Conservation (phyloP, 768 basidiomycete species). For the Suillus alpinus region DNA sequence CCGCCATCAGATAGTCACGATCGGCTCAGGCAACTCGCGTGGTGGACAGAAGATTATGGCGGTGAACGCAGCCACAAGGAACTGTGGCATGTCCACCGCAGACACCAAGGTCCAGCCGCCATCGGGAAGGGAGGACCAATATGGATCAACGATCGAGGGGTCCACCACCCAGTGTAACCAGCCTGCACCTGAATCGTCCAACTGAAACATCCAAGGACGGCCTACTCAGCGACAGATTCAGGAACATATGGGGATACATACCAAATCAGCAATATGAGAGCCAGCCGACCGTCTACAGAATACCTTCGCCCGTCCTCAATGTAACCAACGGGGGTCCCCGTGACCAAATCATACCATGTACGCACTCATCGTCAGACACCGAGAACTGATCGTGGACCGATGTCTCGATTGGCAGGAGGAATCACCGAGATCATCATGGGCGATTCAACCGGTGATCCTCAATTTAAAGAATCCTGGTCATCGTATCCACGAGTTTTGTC, state of each 20-base stretch:
- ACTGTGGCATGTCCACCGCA: not conserved
- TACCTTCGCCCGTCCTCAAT: not conserved
- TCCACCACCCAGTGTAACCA: not conserved
- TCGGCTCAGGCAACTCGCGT: not conserved
- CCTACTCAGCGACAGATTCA: not conserved
- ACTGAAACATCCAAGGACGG: not conserved
- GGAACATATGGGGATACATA: too few species aligned
- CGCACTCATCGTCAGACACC: constrained; percentile 3
- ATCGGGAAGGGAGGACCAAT: not conserved
- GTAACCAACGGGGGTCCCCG: not conserved
- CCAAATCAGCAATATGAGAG: not conserved
- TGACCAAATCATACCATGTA: not conserved
- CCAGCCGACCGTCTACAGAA: not conserved
- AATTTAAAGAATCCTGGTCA: constrained; percentile 3
- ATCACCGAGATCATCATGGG: constrained; percentile 5
- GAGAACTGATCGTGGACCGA: not conserved
- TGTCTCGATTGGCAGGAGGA: constrained; percentile 1
- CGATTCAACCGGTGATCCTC: constrained; percentile 3
- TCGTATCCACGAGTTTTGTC: not conserved
- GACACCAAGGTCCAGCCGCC: not conserved
- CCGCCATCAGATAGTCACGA: not conserved
- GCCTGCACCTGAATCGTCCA: not conserved
- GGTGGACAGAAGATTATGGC: not conserved
- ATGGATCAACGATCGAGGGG: constrained; percentile 1
- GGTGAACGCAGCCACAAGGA: not conserved